Conservation (phyloP, 1,284 basidiomycete genomes). For the Sanghuangporus sanghuang region DNA sequence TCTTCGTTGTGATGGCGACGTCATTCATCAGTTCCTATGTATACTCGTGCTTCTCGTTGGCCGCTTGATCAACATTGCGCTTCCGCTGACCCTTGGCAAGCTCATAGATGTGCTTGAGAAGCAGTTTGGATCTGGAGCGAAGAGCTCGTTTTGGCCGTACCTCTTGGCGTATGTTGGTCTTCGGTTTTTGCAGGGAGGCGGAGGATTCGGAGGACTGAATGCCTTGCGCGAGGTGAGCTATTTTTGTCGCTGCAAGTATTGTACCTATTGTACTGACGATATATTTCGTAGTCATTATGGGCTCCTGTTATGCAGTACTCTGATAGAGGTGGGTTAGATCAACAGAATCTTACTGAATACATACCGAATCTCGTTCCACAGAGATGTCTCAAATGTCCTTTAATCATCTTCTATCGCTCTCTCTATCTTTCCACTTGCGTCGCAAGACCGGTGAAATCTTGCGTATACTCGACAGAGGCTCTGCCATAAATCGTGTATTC, state of each 20-base stretch:
- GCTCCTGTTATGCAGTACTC: constrained; percentile 86
- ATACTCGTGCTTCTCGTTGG: constrained; percentile 64
- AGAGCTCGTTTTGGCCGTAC: constrained; percentile 53
- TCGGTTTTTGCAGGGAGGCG: constrained; percentile 63
- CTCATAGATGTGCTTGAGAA: constrained; percentile 60
- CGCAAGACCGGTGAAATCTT: constrained; percentile 65
- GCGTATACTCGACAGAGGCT: constrained; percentile 60
- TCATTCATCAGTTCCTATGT: constrained; percentile 48
- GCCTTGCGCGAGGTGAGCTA: constrained; percentile 60
- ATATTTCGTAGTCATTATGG: constrained; percentile 54
- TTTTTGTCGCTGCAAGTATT: not conserved
- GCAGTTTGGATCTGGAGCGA: constrained; percentile 22
- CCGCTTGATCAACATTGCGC: constrained; percentile 69
- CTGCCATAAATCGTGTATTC: constrained; percentile 46
- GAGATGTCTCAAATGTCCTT: constrained; percentile 79
- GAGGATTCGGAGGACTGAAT: constrained; percentile 45
- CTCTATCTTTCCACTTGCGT: constrained; percentile 79
- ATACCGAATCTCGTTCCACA: constrained; percentile 23
- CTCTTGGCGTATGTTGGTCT: constrained; percentile 59
- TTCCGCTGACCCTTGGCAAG: constrained; percentile 70
- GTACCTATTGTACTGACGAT: not conserved
- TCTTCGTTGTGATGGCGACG: constrained; percentile 8
- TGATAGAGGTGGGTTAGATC: constrained; percentile 45
- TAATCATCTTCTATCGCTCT: constrained; percentile 76
- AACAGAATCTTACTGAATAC: not conserved